phyloP scores from a whole-genome alignment of 2,329 filamentous ascomycete genomes.

The Botrytis fragariae region DNA sequence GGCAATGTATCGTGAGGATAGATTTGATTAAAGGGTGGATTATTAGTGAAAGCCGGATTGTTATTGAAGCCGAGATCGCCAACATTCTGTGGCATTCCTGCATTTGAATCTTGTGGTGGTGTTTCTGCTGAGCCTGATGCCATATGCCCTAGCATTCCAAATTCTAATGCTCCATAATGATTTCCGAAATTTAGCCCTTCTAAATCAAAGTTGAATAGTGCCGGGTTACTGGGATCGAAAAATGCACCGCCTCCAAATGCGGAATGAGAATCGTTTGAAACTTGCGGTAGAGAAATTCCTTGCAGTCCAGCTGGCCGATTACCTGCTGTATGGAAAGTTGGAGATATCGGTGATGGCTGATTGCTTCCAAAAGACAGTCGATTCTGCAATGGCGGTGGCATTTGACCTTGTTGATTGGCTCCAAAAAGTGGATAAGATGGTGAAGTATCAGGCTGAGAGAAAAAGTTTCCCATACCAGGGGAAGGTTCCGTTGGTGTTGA shows the following conservation, averaged over 20 bases:
- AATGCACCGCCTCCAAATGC: slow-evolving; percentile 53
- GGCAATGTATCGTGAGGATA: slow-evolving; percentile 50
- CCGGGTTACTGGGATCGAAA: slow-evolving; percentile 89
- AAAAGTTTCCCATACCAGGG: slow-evolving; percentile 35
- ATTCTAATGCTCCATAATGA: slow-evolving; percentile 92
- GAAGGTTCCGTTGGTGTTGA: slow-evolving; percentile 36
- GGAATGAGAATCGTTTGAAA: slow-evolving; percentile 46
- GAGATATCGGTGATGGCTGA: slow-evolving; percentile 72
- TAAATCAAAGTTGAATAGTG: slow-evolving; percentile 92
- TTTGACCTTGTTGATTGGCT: slow-evolving; percentile 45
- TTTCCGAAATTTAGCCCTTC: slow-evolving; percentile 94
- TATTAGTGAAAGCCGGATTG: slow-evolving; percentile 33
- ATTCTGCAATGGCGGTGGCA: slow-evolving; percentile 52
- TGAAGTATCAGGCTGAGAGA: slow-evolving; percentile 35
- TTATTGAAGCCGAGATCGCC: slow-evolving; percentile 35
- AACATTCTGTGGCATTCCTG: slow-evolving; percentile 50
- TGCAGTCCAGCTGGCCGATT: slow-evolving; percentile 49
- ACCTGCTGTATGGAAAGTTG: slow-evolving; percentile 61
- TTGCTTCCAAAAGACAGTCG: slow-evolving; percentile 55
- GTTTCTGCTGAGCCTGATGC: slow-evolving; percentile 84
- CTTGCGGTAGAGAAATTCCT: slow-evolving; percentile 42
- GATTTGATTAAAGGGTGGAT: slow-evolving; percentile 47
- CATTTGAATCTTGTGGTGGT: slow-evolving; percentile 60
- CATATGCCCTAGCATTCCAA: slow-evolving; percentile 96
- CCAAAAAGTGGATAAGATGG: slow-evolving; percentile 43